Base-by-base conservation (phyloP, 129 eudicot genomes). In the Gnaphalium uliginosum region DNA sequence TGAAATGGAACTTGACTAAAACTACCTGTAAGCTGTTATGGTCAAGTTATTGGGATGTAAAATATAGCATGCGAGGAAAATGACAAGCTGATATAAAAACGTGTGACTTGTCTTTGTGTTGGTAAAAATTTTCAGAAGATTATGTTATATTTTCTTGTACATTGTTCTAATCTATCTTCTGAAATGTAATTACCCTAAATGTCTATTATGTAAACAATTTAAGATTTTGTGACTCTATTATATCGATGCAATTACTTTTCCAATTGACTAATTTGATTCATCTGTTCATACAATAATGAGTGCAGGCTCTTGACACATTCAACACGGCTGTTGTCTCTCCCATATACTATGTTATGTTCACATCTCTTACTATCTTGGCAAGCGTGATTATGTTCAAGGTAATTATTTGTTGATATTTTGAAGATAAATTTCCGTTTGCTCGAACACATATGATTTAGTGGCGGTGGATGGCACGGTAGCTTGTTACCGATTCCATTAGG, bases 361-460 rank as follows among this genome's bases (percentile, higher is more conserved):
- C 98, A 17, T 73, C 96, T 35, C 85, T 92, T 29, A 92, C 98
- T 11, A 92, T 92, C 37, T 71, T 92, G 81, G 98, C 98, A 32
- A 92, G 98, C 67, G 98, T 89, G 76, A 92, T 92, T 68, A 92
- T 92, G 98, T 92, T 87, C 83, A 92, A 92, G 98, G 98, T 92
- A 87, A 83, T 75, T 46, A 23, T 68, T 77, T 58, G 46, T 77
- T 32, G 8, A 64, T 29, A 21, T 43, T 50, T 41, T 17, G 32
- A 48, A 70, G 2, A 17, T n/a, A 30, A 27, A 41, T 37, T 14
- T 59, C 17, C 19, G 13, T 35, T 73, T 71, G 4, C 37, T 68
- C 3, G 33, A 29, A 23, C 59, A 68, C 14, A 6, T 15, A 25
- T 48, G 13, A 30, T 32, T 21, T 72, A 72, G 21, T 30, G 27